phyloP scores from a whole-genome alignment of 176 grass and related monocot species.

The Avena sativa region DNA sequence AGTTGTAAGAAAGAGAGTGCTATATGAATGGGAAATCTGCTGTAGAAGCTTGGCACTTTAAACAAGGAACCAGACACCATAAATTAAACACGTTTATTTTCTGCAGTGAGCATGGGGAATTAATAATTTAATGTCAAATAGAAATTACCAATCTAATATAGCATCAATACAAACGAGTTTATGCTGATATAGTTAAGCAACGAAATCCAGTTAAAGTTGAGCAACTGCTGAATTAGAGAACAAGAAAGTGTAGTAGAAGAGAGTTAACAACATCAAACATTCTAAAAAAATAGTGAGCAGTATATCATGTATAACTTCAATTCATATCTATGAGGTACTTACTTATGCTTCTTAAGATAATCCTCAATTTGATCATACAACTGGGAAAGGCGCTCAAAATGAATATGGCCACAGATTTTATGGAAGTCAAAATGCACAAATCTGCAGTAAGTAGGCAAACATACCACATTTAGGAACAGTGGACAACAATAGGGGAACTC shows the following conservation, averaged over 20 bases:
- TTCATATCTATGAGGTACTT: conserved; percentile 23
- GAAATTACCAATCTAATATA: neutral
- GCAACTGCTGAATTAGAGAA: neutral
- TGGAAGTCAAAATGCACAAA: conserved; percentile 96
- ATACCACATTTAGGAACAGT: conserved; percentile 23
- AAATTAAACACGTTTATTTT: neutral
- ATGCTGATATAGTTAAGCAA: neutral
- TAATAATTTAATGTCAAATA: neutral
- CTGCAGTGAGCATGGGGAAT: neutral
- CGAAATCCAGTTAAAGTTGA: neutral
- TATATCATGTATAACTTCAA: neutral
- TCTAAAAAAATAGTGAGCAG: neutral
- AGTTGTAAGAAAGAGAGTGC: neutral
- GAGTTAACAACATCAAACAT: neutral
- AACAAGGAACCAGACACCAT: neutral
- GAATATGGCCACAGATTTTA: conserved; percentile 85
- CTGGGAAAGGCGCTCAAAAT: conserved; percentile 87
- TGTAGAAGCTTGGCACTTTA: neutral
- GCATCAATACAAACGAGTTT: too few species aligned
- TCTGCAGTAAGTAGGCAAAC: conserved; percentile 44
- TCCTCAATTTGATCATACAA: conserved; percentile 91
- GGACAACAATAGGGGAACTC: conserved; percentile 21
- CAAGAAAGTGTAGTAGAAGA: neutral
- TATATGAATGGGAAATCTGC: neutral
- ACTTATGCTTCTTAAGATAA: conserved; percentile 85